These are phyloP conservation scores for Setomelanomma holmii DNA, from an alignment of 2,329 filamentous ascomycete species.

Conservation along the genomic window DNA sequence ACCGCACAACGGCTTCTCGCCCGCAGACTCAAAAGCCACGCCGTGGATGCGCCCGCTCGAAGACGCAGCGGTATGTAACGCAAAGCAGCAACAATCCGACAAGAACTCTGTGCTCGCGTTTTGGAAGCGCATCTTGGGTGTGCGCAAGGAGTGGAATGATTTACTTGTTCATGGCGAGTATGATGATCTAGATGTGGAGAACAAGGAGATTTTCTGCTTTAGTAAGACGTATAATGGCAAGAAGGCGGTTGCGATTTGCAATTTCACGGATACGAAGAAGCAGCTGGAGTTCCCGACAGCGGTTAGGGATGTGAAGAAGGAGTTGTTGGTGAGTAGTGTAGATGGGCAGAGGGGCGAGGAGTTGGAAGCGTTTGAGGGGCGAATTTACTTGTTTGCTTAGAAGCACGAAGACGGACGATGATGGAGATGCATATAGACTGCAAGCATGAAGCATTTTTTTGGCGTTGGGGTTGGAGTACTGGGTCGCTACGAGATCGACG, in stretches of 20 bases:
- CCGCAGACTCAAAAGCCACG: slow-evolving; percentile 52
- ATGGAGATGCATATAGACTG: no score
- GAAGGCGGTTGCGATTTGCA: slow-evolving; percentile 41
- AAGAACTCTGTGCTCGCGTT: slow-evolving; percentile 63
- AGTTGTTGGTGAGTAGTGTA: slow-evolving; percentile 32
- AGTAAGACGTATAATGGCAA: slow-evolving; percentile 40
- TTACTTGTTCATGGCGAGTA: slow-evolving; percentile 69
- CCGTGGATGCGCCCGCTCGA: slow-evolving; percentile 70
- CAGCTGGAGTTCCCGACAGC: slow-evolving; percentile 43
- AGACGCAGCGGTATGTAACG: slow-evolving; percentile 63
- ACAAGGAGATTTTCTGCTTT: slow-evolving; percentile 64
- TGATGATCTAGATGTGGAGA: slow-evolving; percentile 58
- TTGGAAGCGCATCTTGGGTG: slow-evolving; percentile 64
- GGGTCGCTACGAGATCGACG: no score
- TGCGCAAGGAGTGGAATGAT: slow-evolving; percentile 64
- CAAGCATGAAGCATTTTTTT: no score
- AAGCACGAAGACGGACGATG: no score
- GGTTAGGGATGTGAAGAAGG: slow-evolving; percentile 38
- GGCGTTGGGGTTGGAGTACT: no score
- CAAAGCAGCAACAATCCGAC: slow-evolving; percentile 57
- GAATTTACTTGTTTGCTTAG: slow-evolving; percentile 35
- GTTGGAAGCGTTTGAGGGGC: slow-evolving; percentile 38
- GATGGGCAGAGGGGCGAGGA: slow-evolving; percentile 21
- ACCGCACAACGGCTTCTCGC: slow-evolving; percentile 66
- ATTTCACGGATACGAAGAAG: slow-evolving; percentile 42